Percentiles rank a stretch among this genome's conserved stretches.
These are phyloP conservation scores for Boletellus ananas DNA, from an alignment of 768 basidiomycete species.

Conservation along the genomic window DNA sequence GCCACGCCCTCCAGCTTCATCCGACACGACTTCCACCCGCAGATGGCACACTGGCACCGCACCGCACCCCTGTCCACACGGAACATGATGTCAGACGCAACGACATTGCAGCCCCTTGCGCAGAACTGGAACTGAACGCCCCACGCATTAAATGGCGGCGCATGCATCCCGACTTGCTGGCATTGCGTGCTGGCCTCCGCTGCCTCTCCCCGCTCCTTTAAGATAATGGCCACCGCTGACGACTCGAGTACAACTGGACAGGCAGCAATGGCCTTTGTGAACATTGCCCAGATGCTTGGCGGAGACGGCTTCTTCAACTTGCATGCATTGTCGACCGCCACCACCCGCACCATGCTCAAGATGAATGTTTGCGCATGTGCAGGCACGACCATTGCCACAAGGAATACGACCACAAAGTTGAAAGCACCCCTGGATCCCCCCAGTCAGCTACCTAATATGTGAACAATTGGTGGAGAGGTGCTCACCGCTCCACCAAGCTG, in stretches of 20 bases:
- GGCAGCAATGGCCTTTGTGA: background rate
- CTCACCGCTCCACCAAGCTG: no score
- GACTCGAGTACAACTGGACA: background rate
- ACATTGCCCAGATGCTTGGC: background rate
- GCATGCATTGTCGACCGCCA: no score
- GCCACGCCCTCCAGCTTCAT: background rate
- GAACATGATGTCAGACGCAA: background rate
- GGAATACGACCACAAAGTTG: no score
- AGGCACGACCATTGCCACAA: no score
- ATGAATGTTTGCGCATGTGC: no score
- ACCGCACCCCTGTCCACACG: background rate
- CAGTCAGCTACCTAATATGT: no score
- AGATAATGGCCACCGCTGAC: background rate
- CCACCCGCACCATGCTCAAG: no score
- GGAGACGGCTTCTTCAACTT: no score
- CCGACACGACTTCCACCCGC: background rate
- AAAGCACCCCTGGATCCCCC: no score
- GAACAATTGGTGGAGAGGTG: no score
- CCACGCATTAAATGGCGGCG: background rate
- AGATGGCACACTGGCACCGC: background rate
- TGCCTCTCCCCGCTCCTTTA: background rate
- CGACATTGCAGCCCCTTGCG: background rate
- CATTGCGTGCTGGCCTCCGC: background rate
- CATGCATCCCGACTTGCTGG: background rate
- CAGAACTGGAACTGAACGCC: background rate